Percentiles rank a stretch among this genome's conserved stretches.
Conservation (phyloP, 2,329 filamentous ascomycete species). For the Pseudopyricularia cyperi region DNA sequence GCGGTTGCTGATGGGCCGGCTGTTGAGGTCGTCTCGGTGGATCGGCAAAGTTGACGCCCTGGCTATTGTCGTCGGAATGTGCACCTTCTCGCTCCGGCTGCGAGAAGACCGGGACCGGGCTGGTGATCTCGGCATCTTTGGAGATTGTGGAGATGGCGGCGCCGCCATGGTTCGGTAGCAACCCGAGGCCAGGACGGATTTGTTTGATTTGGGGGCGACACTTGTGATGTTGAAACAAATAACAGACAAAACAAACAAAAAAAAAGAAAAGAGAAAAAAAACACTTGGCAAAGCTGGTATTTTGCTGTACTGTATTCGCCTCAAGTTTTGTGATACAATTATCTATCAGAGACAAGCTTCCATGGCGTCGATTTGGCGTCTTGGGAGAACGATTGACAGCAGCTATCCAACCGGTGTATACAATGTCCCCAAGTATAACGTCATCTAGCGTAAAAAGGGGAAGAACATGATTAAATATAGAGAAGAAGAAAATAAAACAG, state of each 20-base stretch:
- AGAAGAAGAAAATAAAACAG: not conserved
- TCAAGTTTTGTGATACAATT: not conserved
- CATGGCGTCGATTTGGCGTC: not conserved
- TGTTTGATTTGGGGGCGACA: no score
- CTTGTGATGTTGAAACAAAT: not conserved
- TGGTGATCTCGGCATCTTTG: not conserved
- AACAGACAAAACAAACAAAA: not conserved
- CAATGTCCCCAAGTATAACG: not conserved
- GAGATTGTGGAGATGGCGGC: not conserved
- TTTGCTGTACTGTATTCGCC: not conserved
- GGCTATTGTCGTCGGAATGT: slow-evolving; percentile 1
- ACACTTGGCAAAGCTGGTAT: not conserved
- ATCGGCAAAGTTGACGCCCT: not conserved
- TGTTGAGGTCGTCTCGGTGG: slow-evolving; percentile 3
- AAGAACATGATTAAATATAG: not conserved
- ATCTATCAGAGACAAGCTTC: not conserved
- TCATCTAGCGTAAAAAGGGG: not conserved
- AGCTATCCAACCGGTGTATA: not conserved
- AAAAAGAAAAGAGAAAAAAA: not conserved
- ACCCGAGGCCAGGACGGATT: no score
- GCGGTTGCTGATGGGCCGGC: not conserved
- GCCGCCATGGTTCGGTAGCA: not conserved
- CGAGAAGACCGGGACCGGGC: not conserved
- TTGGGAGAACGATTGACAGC: not conserved
- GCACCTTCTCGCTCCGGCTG: not conserved